Base-by-base conservation (phyloP, 148 eudicot genomes). In the Gaultheria prostrata region DNA sequence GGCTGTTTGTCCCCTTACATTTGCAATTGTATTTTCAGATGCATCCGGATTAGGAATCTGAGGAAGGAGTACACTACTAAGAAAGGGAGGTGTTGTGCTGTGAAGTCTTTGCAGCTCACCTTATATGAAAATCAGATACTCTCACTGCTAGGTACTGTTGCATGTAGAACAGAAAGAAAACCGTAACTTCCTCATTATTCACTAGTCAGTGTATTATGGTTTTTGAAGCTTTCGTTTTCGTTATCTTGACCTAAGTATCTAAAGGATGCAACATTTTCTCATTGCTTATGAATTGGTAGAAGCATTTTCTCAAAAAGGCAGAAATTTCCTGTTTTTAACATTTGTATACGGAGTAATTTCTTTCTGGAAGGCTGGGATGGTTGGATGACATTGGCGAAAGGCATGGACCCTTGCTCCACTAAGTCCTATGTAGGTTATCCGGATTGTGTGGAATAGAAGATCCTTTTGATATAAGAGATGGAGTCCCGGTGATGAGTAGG, bases 71-170 rank as follows among this genome's bases (percentile, higher is more conserved):
- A 92, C 81, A 78, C 88, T 76, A 88, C 92, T 21, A 91, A 83
- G 85, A 95, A 87, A 86, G 93, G 98, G 81, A 91, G 87, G 76
- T 97, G 94, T 88, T 90, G 91, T 87, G 99, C 99, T 80, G 98
- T 97, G 45, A 87, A 93, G 88, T 88, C 96, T 48, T 92, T 97
- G 81, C 91, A 95, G 84, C 90, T 97, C 85, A 93, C 88, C 77
- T 86, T 97, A 81, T 93, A 93, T 85, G 99, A 95, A 89, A 93
- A 97, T 89, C 99, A 97, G 85, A 93, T 95, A 81, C 95, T 97
- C 76, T 95, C 97, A 79, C 99, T 97, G 90, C 90, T 97, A 86
- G 99, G 97, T 96, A 88, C 43, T 35, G 46, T 71, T 17, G 46
- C 76, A 35, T 33, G n/a, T 8, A 35, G 49, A 9, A 28, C 20